Evolutionary conservation across 2,329 filamentous ascomycete species (phyloP).

Genomic region (Chaetomiaceae sp.): DNA sequence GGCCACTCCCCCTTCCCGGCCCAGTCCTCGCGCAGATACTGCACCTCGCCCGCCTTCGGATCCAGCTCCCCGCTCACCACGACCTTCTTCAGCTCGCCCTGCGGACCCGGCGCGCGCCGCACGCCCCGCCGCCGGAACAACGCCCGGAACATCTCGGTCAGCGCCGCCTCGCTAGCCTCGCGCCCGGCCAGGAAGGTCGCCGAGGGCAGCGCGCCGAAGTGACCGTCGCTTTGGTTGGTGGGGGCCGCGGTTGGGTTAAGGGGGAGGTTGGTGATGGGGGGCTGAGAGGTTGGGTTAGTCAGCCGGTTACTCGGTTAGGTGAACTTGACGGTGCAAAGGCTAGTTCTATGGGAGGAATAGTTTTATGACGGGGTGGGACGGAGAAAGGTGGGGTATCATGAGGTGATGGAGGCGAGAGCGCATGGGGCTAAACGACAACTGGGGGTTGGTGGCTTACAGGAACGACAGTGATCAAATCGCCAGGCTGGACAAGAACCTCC

Average conservation of each 20-base stretch:
- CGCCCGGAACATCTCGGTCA: constrained; percentile 63
- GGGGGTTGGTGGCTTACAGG: constrained; percentile 53
- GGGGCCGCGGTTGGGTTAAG: constrained; percentile 58
- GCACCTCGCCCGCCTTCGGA: constrained; percentile 47
- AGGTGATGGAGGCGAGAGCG: neutral
- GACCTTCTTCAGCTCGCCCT: constrained; percentile 64
- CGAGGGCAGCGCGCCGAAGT: constrained; percentile 57
- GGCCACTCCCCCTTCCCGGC: constrained; percentile 44
- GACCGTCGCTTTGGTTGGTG: constrained; percentile 60
- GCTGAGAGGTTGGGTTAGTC: constrained; percentile 48
- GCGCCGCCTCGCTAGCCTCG: constrained; percentile 53
- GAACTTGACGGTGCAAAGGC: no score
- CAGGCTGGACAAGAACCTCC: constrained; percentile 45
- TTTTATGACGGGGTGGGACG: no score
- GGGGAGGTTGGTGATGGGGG: constrained; percentile 54
- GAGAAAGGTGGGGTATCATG: neutral
- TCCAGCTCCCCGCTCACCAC: constrained; percentile 18
- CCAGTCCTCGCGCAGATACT: constrained; percentile 63
- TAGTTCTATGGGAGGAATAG: no score
- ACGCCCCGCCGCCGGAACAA: constrained; percentile 57
- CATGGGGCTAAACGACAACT: no score
- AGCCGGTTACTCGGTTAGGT: neutral
- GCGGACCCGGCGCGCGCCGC: constrained; percentile 53
- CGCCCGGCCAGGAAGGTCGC: constrained; percentile 49
- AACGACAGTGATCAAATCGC: constrained; percentile 57